phyloP scores from a whole-genome alignment of 495 filamentous ascomycete species.

The Aspergillus affinis region DNA sequence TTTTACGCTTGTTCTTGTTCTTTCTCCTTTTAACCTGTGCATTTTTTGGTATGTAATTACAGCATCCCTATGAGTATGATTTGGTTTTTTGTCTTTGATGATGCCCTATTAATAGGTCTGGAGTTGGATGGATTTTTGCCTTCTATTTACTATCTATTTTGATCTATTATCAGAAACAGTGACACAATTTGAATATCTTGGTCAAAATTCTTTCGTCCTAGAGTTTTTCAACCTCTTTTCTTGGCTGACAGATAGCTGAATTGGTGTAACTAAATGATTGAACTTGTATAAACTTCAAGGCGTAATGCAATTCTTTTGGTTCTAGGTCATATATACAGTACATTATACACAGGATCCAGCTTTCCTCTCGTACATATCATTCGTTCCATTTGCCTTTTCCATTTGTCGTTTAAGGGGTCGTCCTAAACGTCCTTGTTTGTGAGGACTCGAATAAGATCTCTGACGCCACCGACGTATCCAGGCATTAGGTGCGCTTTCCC shows the following conservation, averaged over 20 bases:
- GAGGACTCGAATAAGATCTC: not conserved
- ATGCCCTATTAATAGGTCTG: not conserved
- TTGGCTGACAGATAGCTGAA: not conserved
- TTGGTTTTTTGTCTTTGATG: not conserved
- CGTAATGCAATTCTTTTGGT: not conserved
- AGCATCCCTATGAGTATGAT: not conserved
- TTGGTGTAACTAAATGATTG: not conserved
- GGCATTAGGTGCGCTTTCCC: too few relatives aligned
- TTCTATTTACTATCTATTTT: not conserved
- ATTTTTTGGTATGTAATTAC: not conserved
- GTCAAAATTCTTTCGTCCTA: not conserved
- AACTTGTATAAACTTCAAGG: not conserved
- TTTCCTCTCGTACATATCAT: not conserved
- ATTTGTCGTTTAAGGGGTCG: not conserved
- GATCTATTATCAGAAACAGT: not conserved
- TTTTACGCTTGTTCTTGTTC: not conserved
- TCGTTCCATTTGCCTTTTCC: not conserved
- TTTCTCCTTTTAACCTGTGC: conserved; percentile 1
- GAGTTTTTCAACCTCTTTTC: too few relatives aligned
- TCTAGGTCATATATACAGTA: not conserved
- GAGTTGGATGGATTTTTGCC: not conserved
- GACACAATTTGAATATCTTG: not conserved
- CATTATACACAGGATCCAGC: not conserved
- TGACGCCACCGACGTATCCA: not conserved
- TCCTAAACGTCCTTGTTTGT: not conserved